Evolutionary conservation across 176 grass and related monocot species (phyloP).

Genomic region (Chloris gayana): DNA sequence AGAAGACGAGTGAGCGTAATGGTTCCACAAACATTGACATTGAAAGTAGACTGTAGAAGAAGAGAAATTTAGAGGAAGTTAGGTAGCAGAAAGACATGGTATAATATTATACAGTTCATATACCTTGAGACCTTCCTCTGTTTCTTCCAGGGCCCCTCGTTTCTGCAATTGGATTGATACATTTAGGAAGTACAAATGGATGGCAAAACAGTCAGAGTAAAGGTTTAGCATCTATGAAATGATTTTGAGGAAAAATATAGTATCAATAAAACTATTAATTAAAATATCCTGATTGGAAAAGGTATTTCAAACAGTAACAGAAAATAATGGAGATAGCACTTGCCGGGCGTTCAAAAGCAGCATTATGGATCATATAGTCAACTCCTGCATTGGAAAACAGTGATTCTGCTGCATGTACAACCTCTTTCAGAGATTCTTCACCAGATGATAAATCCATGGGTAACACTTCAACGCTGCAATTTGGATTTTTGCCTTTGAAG

Average conservation of each 20-base stretch:
- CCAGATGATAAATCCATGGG: constrained; percentile 92
- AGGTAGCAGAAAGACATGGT: neutral
- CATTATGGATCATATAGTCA: constrained; percentile 93
- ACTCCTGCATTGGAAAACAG: constrained; percentile 81
- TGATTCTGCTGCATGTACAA: constrained; percentile 73
- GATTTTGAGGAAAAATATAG: neutral
- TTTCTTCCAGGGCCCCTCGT: constrained; percentile 78
- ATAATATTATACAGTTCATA: constrained; percentile 27
- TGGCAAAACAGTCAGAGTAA: neutral
- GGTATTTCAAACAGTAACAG: neutral
- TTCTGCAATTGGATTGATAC: constrained; percentile 67
- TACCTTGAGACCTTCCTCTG: constrained; percentile 78
- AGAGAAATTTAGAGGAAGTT: constrained; percentile 24
- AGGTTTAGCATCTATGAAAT: neutral
- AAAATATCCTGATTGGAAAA: constrained; percentile 5
- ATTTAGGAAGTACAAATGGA: constrained; percentile 12
- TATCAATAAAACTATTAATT: constrained; percentile 9
- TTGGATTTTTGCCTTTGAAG: constrained; percentile 65
- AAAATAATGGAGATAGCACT: constrained; percentile 32
- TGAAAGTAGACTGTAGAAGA: constrained; percentile 60
- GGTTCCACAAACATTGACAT: constrained; percentile 83
- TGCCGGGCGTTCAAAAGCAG: constrained; percentile 88
- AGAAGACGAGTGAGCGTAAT: constrained; percentile 83
- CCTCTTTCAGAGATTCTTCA: constrained; percentile 70
- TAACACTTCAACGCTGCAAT: constrained; percentile 74